phyloP scores from a whole-genome alignment of 2,329 filamentous ascomycete species.

The Aquanectria penicillioides region DNA sequence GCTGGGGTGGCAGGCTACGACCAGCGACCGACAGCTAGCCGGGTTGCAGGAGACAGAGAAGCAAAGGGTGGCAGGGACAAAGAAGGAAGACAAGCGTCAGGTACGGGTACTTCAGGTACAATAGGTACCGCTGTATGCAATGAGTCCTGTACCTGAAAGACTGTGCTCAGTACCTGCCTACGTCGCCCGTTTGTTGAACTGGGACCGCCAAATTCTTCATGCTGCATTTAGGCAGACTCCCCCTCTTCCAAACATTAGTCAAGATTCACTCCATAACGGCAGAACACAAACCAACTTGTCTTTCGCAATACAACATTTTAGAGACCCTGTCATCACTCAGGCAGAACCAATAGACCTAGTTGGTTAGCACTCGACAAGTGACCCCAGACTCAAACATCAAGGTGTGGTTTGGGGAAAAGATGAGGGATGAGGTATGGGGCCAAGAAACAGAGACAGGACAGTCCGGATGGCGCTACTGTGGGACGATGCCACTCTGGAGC shows the following conservation, averaged over 20 bases:
- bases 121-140: no score
- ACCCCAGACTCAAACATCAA: constrained; percentile 6
- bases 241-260: background rate
- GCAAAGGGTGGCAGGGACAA: background rate
- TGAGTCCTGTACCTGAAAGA: constrained; percentile 4
- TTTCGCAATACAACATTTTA: background rate
- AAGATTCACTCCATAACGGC: background rate
- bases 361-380: constrained; percentile 13
- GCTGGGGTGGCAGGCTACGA: constrained; percentile 10
- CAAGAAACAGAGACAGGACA: constrained; percentile 4
- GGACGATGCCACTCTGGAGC: constrained; percentile 35
- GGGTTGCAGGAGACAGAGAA: constrained; percentile 4
- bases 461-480: constrained; percentile 39
- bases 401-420: constrained; percentile 4
- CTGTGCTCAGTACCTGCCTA: background rate
- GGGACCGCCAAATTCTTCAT: background rate
- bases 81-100: constrained; percentile 10
- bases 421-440: constrained; percentile 1
- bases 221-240: background rate
- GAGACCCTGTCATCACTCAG: background rate
- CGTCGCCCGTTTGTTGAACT: background rate
- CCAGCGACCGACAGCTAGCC: constrained; percentile 3
- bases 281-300: background rate
- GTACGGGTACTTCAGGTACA: constrained; percentile 15
- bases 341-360: no score